Conservation (phyloP, 2,329 filamentous ascomycete genomes). For the Delphinella strobiligena region DNA sequence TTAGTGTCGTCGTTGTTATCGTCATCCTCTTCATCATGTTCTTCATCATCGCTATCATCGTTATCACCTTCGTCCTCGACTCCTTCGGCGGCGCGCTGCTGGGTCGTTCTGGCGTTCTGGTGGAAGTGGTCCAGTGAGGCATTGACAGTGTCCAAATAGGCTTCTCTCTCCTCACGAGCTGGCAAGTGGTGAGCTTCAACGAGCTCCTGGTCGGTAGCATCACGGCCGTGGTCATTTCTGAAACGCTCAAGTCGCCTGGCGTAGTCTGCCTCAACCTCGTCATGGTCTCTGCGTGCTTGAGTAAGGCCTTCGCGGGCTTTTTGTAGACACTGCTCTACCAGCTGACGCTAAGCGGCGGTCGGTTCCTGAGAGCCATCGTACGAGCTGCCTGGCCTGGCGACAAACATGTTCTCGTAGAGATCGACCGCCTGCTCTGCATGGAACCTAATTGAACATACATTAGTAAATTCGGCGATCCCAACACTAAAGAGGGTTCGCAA, state of each 20-base stretch:
- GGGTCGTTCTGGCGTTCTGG: too few relatives aligned
- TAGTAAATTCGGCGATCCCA: too few relatives aligned
- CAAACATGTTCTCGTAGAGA: neutral
- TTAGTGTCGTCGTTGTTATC: too few relatives aligned
- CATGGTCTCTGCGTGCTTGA: slow-evolving; percentile 1
- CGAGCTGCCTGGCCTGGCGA: neutral
- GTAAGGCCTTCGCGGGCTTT: neutral
- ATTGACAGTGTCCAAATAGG: too few relatives aligned
- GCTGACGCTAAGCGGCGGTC: neutral
- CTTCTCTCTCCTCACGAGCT: too few relatives aligned
- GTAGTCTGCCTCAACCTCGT: slow-evolving; percentile 1
- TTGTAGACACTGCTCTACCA: neutral
- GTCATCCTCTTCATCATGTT: too few relatives aligned
- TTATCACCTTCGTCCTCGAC: too few relatives aligned
- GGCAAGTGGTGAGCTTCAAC: too few relatives aligned
- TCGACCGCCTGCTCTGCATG: slow-evolving; percentile 4
- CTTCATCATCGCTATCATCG: too few relatives aligned
- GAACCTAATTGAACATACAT: neutral
- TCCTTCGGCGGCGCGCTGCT: too few relatives aligned
- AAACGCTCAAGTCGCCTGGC: neutral
- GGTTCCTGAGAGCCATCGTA: neutral
- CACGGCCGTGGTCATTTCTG: neutral
- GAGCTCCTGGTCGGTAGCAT: neutral
- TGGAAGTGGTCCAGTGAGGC: too few relatives aligned
- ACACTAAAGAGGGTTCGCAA: neutral